Evolutionary conservation across 1,284 basidiomycete species (phyloP).

Genomic region (Ustilago shanxiensis): DNA sequence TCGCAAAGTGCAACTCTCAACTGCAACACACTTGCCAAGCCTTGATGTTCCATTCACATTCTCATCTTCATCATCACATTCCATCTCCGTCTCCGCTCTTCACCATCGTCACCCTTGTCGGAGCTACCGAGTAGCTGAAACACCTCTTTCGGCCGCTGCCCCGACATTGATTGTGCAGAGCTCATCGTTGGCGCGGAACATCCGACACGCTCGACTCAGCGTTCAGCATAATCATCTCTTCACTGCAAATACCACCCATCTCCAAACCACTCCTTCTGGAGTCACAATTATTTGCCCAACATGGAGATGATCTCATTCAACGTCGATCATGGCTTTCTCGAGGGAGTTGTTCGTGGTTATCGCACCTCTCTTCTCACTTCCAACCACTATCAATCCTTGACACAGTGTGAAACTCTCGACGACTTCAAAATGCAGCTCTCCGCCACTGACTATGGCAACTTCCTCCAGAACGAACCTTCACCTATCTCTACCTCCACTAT

Average conservation of each 20-base stretch:
- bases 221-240: too few relatives aligned
- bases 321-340: conserved; percentile 65
- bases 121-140: background rate
- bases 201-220: background rate
- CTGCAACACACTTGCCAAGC: background rate
- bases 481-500: conserved; percentile 95
- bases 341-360: conserved; percentile 94
- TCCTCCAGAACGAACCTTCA: conserved; percentile 95
- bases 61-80: background rate
- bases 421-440: conserved; percentile 80
- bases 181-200: background rate
- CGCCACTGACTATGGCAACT: conserved; percentile 98
- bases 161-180: too few relatives aligned
- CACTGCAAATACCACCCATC: background rate
- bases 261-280: background rate
- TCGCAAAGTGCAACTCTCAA: background rate
- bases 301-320: conserved; percentile 69
- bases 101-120: background rate
- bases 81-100: background rate
- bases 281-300: conserved; percentile 17
- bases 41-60: background rate
- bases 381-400: conserved; percentile 90
- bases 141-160: too few relatives aligned
- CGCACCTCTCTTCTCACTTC: conserved; percentile 90
- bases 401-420: conserved; percentile 97